These are phyloP conservation scores for Geotrichum cucujoidarum DNA, from an alignment of 1,139 yeast genomes.

Conservation along the genomic window DNA sequence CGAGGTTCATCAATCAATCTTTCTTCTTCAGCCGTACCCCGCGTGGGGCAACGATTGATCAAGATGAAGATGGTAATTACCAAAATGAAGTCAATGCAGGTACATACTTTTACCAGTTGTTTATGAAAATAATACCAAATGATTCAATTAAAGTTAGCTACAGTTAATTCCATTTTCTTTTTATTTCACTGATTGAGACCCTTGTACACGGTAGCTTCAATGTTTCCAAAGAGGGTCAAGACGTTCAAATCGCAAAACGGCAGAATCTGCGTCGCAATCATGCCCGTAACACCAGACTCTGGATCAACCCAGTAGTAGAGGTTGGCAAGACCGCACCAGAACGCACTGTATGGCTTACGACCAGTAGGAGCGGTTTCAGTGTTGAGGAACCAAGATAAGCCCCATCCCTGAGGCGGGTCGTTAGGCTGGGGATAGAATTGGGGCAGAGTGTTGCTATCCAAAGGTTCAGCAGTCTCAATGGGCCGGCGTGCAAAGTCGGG, in stretches of 20 bases:
- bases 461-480: constrained; percentile 22
- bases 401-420: constrained; percentile 30
- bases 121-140: no score
- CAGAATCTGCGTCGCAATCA: constrained; percentile 42
- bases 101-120: no score
- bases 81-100: no score
- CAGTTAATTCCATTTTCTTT: no score
- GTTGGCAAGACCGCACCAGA: constrained; percentile 48
- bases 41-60: no score
- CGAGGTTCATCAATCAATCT: no score
- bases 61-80: no score
- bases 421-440: constrained; percentile 24
- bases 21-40: no score
- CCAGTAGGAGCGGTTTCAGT: constrained; percentile 31
- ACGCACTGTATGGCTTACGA: constrained; percentile 40
- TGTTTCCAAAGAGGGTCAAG: constrained; percentile 19
- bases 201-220: constrained; percentile 22
- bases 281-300: constrained; percentile 43
- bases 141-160: no score
- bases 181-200: no score
- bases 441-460: constrained; percentile 22
- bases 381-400: constrained; percentile 22
- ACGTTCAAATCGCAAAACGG: constrained; percentile 31
- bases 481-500: constrained; percentile 25
- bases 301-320: constrained; percentile 47